Base-by-base conservation (phyloP, 331 rosid genomes). In the Arachis monticola region DNA sequence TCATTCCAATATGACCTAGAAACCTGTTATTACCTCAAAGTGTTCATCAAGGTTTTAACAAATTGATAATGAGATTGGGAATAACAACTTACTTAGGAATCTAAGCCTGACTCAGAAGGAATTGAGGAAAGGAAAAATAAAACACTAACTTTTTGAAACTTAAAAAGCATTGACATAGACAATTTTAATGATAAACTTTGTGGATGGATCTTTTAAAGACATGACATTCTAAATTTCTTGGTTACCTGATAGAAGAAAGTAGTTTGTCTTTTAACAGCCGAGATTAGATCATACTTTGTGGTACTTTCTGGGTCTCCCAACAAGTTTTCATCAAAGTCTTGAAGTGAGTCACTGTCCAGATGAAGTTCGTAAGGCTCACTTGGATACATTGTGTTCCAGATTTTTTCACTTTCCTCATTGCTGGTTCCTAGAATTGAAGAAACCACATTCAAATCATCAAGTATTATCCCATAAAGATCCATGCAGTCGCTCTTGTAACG, bases 221-320 rank as follows among this genome's bases (percentile, higher is more conserved):
- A 17, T 35, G 59, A 8, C 42, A 22, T 2, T 47, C 3, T 67
- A 51, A 73, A 60, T 44, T 45, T 70, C 75, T 75, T 60, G 8
- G 50, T 31, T 76, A 85, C 89, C 85, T 85, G 83, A 58, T 79
- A 77, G 51, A 69, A 77, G 83, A 85, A 81, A 76, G 77, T 44
- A 27, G 44, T 52, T 51, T 85, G 89, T 51, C 89, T 82, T 70
- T 75, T 85, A 52, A 82, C 87, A 46, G 87, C 85, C 61, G 87
- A 85, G 22, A 70, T 44, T 62, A 85, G 48, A 70, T 85, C 81
- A 47, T 80, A 82, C 10, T 65, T 11, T 31, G 79, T 82, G 56
- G 72, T 73, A 46, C 40, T 59, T 77, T 81, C 53, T 3, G 62
- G 42, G 74, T 51, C 66, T 67, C 60, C 67, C 8, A 71, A 13